phyloP scores from a whole-genome alignment of 2,329 filamentous ascomycete genomes.

The Trichoderma asperellum region DNA sequence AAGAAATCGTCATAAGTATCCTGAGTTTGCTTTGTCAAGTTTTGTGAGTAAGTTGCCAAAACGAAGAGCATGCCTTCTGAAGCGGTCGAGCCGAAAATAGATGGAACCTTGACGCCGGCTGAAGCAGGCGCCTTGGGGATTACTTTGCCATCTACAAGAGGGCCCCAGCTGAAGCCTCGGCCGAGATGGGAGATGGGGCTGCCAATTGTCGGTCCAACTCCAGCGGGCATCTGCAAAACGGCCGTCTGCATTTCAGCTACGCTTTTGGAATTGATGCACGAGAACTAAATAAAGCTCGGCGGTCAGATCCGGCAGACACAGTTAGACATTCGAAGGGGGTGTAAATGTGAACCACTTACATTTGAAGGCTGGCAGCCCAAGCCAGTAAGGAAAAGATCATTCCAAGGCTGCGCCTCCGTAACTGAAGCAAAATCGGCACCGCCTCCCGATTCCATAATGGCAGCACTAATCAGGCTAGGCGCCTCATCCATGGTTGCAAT shows the following conservation, averaged over 20 bases:
- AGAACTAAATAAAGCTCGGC: not conserved
- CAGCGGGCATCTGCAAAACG: not conserved
- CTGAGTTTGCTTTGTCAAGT: not conserved
- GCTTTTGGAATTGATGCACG: not conserved
- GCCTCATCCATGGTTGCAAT: constrained; percentile 27
- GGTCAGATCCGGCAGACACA: not conserved
- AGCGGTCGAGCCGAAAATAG: not conserved
- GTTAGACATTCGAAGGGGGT: not conserved
- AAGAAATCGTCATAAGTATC: constrained; percentile 16
- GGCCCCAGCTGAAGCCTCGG: not conserved
- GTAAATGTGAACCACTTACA: not conserved
- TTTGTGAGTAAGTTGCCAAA: not conserved
- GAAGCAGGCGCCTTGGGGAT: not conserved
- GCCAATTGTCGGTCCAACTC: not conserved
- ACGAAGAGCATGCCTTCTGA: constrained; percentile 12
- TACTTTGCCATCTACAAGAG: not conserved
- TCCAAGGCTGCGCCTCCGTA: not conserved
- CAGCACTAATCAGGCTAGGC: constrained; percentile 25
- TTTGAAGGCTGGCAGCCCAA: not conserved
- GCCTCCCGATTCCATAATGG: constrained; percentile 31
- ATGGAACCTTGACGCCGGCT: constrained; percentile 3
- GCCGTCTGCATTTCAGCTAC: not conserved
- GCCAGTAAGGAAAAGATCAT: not conserved
- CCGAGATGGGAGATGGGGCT: not conserved
- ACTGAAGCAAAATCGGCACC: constrained; percentile 2